Base-by-base conservation (phyloP, 257 asterid genomes). In the Ophiorrhiza pumila region DNA sequence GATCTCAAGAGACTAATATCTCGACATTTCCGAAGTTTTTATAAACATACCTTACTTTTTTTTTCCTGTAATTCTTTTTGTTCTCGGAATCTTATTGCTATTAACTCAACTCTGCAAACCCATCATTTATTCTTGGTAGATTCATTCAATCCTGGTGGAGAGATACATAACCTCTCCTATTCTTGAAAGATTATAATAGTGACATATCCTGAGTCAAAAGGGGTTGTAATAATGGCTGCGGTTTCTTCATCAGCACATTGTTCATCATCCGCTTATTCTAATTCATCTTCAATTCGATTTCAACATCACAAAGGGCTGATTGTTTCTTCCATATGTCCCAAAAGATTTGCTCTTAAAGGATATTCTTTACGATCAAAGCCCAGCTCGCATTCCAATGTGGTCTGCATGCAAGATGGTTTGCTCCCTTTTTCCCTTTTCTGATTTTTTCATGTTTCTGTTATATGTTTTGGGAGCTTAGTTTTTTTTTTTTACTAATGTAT, bases 321-420 rank as follows among this genome's bases (percentile, higher is more conserved):
- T 2, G 69, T 77, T 75, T 74, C 85, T 66, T 72, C 72, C 55
- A 49, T 77, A 71, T 75, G 77, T 41, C 76, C 71, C 39, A 85
- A 71, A 53, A 80, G 59, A 63, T 72, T 80, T 65, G 82, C 62
- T 73, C 76, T 81, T 23, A 79, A 69, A 56, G 71, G 68, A 50
- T 77, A 81, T 73, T 79, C 88, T 70, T 79, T 88, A 71, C 89
- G 77, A 82, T 79, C 86, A 66, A 89, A 86, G 59, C 59, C 77
- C 75, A 56, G 50, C 79, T 73, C 77, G n/a, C 49, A 43, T 69
- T 69, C 83, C 65, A 85, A 78, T 84, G 88, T 58, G 58, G 79
- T 83, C 84, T 81, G 79, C 85, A 87, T 88, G 90, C 96, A 88
- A 68, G 96, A 93, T 81, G 96, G 96, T 91, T 81, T 42, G 89